Evolutionary conservation across 192 early-diverging fungal species (phyloP).

Genomic region (Haplosporangium gracile): DNA sequence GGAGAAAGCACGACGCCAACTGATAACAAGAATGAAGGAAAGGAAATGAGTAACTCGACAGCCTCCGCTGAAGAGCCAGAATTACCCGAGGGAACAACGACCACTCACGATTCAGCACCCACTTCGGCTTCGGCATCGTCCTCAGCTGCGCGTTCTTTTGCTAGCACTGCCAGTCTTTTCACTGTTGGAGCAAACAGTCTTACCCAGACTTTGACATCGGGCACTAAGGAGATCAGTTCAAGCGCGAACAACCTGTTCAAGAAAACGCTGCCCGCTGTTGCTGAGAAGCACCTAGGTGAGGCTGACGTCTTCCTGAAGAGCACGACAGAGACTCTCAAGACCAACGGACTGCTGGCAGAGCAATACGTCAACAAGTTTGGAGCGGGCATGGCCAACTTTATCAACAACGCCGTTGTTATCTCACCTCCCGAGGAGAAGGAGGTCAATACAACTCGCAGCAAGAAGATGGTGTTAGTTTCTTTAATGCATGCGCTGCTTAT

Average conservation of each 20-base stretch:
- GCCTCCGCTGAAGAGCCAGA: not conserved
- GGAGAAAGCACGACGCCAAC: not conserved
- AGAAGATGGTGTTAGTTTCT: constrained; percentile 43
- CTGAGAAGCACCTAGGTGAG: constrained; percentile 38
- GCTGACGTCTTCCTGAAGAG: constrained; percentile 46
- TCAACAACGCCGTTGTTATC: constrained; percentile 60
- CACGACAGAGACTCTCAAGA: constrained; percentile 49
- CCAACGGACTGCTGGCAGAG: constrained; percentile 63
- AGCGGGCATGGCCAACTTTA: constrained; percentile 53
- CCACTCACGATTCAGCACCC: not conserved
- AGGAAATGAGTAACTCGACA: not conserved
- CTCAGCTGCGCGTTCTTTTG: constrained; percentile 16
- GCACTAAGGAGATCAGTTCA: constrained; percentile 39
- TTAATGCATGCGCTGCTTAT: not conserved
- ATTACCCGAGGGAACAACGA: not conserved
- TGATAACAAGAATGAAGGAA: not conserved
- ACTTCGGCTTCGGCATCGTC: not conserved
- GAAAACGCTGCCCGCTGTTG: constrained; percentile 30
- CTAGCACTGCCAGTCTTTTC: constrained; percentile 39
- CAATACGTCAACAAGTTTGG: constrained; percentile 67
- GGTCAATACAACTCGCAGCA: constrained; percentile 15
- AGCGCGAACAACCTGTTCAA: constrained; percentile 47
- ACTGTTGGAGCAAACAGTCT: constrained; percentile 27
- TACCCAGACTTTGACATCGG: constrained; percentile 32
- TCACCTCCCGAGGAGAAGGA: constrained; percentile 51